These are phyloP conservation scores for Agrostemma githago DNA, from an alignment of 148 eudicot genomes.

Conservation along the genomic window DNA sequence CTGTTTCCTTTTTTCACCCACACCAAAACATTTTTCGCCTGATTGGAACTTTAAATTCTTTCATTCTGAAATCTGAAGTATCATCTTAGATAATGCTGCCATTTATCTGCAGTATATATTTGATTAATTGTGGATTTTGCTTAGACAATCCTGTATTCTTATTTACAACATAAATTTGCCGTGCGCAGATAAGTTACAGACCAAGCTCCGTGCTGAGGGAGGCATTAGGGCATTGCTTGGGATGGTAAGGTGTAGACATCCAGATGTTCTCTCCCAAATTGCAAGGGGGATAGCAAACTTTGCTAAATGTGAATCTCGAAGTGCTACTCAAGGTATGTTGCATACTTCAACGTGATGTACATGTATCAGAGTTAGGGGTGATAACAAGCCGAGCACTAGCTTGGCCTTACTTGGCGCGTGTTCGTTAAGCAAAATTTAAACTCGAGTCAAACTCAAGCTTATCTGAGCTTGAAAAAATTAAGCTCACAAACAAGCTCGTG, in stretches of 20 bases:
- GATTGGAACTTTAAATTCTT: neutral
- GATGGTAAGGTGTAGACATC: slow-evolving; percentile 95
- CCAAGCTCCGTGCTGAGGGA: slow-evolving; percentile 85
- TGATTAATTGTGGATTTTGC: neutral
- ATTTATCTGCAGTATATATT: neutral
- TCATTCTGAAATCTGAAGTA: neutral
- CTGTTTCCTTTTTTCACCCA: neutral
- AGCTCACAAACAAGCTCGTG: too few relatives aligned
- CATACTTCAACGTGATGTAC: slow-evolving; percentile 11
- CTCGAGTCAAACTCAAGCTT: too few relatives aligned
- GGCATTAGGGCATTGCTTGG: slow-evolving; percentile 91
- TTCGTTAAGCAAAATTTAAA: too few relatives aligned
- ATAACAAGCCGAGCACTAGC: too few relatives aligned
- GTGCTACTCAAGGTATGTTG: slow-evolving; percentile 70
- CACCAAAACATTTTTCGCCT: neutral
- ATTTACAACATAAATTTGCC: slow-evolving; percentile 2
- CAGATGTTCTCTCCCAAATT: slow-evolving; percentile 96
- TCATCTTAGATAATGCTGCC: neutral
- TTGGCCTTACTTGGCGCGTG: too few relatives aligned
- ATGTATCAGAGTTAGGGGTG: neutral
- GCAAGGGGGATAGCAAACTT: slow-evolving; percentile 98
- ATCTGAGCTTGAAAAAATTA: too few relatives aligned
- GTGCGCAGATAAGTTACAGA: slow-evolving; percentile 75
- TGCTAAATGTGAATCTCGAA: slow-evolving; percentile 94
- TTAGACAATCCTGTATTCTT: neutral